phyloP scores from a whole-genome alignment of 2,329 filamentous ascomycete species.

The Stemphylium lycopersici region DNA sequence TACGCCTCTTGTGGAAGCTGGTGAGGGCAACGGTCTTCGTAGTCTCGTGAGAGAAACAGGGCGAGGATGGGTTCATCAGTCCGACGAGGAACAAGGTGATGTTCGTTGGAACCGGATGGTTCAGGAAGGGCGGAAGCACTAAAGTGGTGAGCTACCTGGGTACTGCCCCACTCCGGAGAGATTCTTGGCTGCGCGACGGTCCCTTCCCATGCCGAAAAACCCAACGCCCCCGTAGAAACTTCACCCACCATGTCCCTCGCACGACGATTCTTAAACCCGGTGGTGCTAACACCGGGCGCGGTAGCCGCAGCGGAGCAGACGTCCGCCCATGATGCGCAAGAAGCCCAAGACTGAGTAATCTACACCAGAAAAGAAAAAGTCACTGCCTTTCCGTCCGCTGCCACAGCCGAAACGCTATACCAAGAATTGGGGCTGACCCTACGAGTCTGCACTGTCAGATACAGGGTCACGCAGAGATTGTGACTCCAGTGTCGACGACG shows the following conservation, averaged over 20 bases:
- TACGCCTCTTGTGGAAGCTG: slow-evolving; percentile 3
- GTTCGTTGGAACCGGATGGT: neutral
- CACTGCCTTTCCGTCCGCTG: slow-evolving; percentile 23
- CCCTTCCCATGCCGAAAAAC: neutral
- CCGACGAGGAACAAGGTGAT: neutral
- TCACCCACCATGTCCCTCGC: slow-evolving; percentile 1
- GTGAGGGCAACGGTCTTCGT: neutral
- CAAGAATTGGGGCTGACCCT: slow-evolving; percentile 36
- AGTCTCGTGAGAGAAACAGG: neutral
- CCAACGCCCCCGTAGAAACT: neutral
- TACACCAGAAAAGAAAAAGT: slow-evolving; percentile 28
- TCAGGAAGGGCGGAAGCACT: slow-evolving; percentile 5
- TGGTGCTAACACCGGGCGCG: slow-evolving; percentile 11
- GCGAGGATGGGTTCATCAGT: neutral
- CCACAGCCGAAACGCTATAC: slow-evolving; percentile 26
- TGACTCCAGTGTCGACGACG: slow-evolving; percentile 19
- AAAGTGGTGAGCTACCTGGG: neutral
- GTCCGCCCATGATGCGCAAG: slow-evolving; percentile 10
- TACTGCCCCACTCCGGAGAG: neutral
- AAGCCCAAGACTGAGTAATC: slow-evolving; percentile 28
- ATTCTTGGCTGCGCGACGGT: neutral
- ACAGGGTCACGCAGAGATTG: slow-evolving; percentile 27
- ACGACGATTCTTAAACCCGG: neutral
- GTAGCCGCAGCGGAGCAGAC: slow-evolving; percentile 16
- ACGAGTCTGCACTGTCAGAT: slow-evolving; percentile 33